Evolutionary conservation across 2,329 filamentous ascomycete genomes (phyloP).

Genomic region (Pleurostoma richardsiae): DNA sequence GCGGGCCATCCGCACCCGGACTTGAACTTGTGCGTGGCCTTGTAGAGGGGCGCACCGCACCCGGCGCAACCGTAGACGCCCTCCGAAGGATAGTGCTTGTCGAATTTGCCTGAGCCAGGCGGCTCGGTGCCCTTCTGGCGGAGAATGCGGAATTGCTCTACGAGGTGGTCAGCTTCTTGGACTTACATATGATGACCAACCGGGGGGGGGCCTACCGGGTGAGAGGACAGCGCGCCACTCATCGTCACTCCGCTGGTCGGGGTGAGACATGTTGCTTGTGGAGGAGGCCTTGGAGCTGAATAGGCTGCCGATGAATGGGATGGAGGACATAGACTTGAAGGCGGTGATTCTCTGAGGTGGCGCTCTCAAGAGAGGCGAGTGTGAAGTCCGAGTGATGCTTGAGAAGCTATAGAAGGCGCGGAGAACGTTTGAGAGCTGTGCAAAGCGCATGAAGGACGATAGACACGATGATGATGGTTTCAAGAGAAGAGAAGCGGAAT

Average conservation of each 20-base stretch:
- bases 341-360: constrained; percentile 17
- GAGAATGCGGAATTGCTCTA: constrained; percentile 93
- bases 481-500: too few relatives aligned
- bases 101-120: constrained; percentile 73
- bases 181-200: not conserved
- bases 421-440: constrained; percentile 39
- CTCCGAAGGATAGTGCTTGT: constrained; percentile 72
- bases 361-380: constrained; percentile 10
- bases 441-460: constrained; percentile 40
- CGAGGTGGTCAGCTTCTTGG: not conserved
- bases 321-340: constrained; percentile 63
- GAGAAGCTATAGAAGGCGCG: constrained; percentile 40
- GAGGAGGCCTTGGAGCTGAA: constrained; percentile 59
- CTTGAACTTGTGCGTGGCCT: constrained; percentile 90
- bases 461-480: too few relatives aligned
- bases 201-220: constrained; percentile 29
- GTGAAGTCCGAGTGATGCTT: constrained; percentile 30
- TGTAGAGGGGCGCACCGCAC: constrained; percentile 86
- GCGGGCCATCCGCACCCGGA: constrained; percentile 97
- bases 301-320: constrained; percentile 73
- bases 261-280: constrained; percentile 61
- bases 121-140: constrained; percentile 88
- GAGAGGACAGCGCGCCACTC: constrained; percentile 88
- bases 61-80: constrained; percentile 87
- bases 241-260: constrained; percentile 72